phyloP scores from a whole-genome alignment of 176 grass and related monocot species.

The Avena eriantha region DNA sequence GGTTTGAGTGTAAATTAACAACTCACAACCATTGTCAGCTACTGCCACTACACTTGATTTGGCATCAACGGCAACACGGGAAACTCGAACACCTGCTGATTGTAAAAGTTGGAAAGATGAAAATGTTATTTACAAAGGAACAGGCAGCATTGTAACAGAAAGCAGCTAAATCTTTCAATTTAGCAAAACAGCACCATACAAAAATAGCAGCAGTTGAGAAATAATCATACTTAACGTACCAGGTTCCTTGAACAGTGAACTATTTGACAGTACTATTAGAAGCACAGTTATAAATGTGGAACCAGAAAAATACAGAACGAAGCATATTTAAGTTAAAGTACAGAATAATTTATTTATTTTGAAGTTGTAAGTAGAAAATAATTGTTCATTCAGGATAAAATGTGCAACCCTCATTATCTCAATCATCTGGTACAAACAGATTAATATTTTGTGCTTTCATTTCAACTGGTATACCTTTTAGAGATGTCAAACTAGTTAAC shows the following conservation, averaged over 20 bases:
- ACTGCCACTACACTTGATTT: constrained; percentile 62
- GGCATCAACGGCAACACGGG: constrained; percentile 49
- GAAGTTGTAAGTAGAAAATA: not conserved
- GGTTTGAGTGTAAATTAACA: constrained; percentile 53
- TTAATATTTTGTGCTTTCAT: not conserved
- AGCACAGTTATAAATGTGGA: constrained; percentile 19
- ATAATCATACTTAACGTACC: not conserved
- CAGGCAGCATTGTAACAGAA: constrained; percentile 13
- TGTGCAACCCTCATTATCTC: not conserved
- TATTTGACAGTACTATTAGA: constrained; percentile 14
- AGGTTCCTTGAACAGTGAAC: not conserved
- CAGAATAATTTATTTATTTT: not conserved
- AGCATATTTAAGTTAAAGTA: not conserved
- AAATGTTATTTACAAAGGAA: not conserved
- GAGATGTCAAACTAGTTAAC: not conserved
- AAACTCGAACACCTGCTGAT: constrained; percentile 56
- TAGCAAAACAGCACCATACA: not conserved
- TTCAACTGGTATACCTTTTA: not conserved
- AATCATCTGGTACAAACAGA: not conserved
- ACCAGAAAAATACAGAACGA: not conserved
- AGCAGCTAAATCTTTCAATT: constrained; percentile 28
- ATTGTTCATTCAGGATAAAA: constrained; percentile 17
- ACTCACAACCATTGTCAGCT: constrained; percentile 51
- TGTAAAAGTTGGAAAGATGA: constrained; percentile 20
- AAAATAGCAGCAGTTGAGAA: not conserved